Base-by-base conservation (phyloP, 2,329 filamentous ascomycete genomes). In the Westerdykella sp. region DNA sequence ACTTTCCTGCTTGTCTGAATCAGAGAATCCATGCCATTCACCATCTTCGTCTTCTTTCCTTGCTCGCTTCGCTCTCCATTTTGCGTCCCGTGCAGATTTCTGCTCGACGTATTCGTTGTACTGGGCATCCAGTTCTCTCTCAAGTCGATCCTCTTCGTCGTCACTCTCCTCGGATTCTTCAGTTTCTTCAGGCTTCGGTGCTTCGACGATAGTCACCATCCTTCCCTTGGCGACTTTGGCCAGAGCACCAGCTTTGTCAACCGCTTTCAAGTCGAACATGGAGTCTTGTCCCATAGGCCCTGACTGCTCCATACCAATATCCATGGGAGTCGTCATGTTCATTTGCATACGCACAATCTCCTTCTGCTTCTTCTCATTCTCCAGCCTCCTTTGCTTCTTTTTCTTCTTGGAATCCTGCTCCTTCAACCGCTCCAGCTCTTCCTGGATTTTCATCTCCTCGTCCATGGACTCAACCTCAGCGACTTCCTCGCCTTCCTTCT, bases 321-420 rank as follows among this genome's bases (percentile, higher is more conserved):
- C 93, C 75, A 88, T 93, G 6, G 93, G 93, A 1, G 89, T 86
- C 2, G 84, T 84, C 93, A 98, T 98, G 70, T 96, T 84, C 73
- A 98, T 81, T 68, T 98, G 93, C 84, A 98, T 85, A 28, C 93
- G 83, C n/a, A 95, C 77, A 47, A 97, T 88, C 52, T 97, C 93
- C 55, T 87, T 93, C 55, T 93, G 87, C 69, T 95, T 97, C 66
- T 82, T 82, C 67, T 98, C 93, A 53, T 98, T 98, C 47, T 95
- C 89, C 56, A 78, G 86, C 51, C 90, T 79, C 54, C 84, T 81
- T 58, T 95, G 86, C 56, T 88, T 84, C 71, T 89, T 94, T 68
- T 83, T 91, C 55, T 83, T 82, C 16, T 83, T 67, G 35, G 71
- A 80, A 50, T 93, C 86, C 57, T 83, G 84, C 21, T 97, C 89